These are phyloP conservation scores for Leccinum pellstonianum DNA, from an alignment of 768 basidiomycete species.

Conservation along the genomic window DNA sequence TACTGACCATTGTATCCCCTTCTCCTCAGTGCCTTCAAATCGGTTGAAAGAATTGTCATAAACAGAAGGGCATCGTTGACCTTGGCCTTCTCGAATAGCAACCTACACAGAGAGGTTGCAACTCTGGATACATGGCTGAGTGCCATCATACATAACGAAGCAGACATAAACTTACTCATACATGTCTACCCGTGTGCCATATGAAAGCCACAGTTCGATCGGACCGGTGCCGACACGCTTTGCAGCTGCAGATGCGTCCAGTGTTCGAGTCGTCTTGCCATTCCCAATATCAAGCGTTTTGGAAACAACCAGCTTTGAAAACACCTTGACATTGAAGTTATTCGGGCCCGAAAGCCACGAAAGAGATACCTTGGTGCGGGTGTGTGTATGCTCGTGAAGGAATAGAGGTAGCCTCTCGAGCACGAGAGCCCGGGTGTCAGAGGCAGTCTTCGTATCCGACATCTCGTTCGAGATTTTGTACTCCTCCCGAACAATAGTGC, in stretches of 20 bases:
- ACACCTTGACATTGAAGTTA: slow-evolving; percentile 72
- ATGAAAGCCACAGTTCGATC: slow-evolving; percentile 77
- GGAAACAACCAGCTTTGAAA: slow-evolving; percentile 59
- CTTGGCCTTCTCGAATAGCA: slow-evolving; percentile 75
- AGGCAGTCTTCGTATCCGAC: slow-evolving; percentile 44
- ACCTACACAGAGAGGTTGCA: slow-evolving; percentile 76
- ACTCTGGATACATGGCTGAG: slow-evolving; percentile 49
- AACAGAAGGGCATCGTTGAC: slow-evolving; percentile 87
- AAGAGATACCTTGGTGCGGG: slow-evolving; percentile 57
- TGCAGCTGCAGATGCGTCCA: slow-evolving; percentile 76
- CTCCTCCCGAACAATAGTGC: slow-evolving; percentile 72
- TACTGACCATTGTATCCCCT: slow-evolving; percentile 80
- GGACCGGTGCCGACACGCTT: slow-evolving; percentile 50
- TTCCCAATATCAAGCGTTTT: slow-evolving; percentile 59
- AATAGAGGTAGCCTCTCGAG: slow-evolving; percentile 88
- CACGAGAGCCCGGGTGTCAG: slow-evolving; percentile 58
- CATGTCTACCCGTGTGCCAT: slow-evolving; percentile 78
- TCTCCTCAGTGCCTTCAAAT: slow-evolving; percentile 74
- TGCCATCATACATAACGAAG: neutral
- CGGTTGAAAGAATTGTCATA: slow-evolving; percentile 92
- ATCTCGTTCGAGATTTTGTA: slow-evolving; percentile 61
- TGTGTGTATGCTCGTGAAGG: slow-evolving; percentile 82
- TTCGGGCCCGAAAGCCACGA: slow-evolving; percentile 61
- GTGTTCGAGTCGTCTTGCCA: slow-evolving; percentile 47
- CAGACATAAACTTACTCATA: slow-evolving; percentile 69